phyloP scores from a whole-genome alignment of 73 alveolate species.

The Breviolum minutum region DNA sequence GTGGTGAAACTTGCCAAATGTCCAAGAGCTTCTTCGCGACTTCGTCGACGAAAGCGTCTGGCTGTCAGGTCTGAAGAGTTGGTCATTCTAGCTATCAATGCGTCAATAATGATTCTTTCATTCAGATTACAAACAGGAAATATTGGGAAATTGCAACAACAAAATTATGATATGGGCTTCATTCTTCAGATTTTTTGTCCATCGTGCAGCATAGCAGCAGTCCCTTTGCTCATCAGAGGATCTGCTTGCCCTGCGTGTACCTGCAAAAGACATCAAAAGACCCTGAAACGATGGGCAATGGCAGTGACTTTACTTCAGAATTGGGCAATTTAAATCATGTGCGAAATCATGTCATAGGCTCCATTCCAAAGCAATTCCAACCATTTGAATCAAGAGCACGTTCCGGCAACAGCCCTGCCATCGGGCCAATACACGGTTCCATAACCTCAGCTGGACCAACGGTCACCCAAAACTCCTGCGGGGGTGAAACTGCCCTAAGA shows the following conservation, averaged over 20 bases:
- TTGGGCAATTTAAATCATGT: too few relatives aligned
- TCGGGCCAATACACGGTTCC: conserved; percentile 83
- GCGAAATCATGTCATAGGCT: too few relatives aligned
- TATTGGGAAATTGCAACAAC: too few relatives aligned
- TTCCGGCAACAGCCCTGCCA: conserved; percentile 63
- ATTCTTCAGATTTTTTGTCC: not conserved
- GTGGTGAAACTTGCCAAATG: conserved; percentile 15
- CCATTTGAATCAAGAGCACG: conserved; percentile 13
- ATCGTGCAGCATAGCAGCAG: not conserved
- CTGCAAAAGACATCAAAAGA: not conserved
- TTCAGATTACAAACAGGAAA: too few relatives aligned
- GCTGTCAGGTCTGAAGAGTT: not conserved
- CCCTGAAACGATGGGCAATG: too few relatives aligned
- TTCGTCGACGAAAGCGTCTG: conserved; percentile 26
- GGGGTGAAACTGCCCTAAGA: not conserved
- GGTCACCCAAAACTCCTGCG: not conserved
- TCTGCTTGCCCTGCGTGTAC: conserved; percentile 25
- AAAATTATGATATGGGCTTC: too few relatives aligned
- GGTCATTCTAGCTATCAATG: not conserved
- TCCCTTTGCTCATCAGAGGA: not conserved
- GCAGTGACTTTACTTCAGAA: too few relatives aligned
- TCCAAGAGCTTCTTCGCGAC: not conserved
- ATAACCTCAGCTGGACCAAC: conserved; percentile 4
- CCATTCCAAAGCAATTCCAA: too few relatives aligned
- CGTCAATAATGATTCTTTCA: too few relatives aligned